These are phyloP conservation scores for Clonostachys solani DNA, from an alignment of 2,329 filamentous ascomycete genomes.

Conservation along the genomic window DNA sequence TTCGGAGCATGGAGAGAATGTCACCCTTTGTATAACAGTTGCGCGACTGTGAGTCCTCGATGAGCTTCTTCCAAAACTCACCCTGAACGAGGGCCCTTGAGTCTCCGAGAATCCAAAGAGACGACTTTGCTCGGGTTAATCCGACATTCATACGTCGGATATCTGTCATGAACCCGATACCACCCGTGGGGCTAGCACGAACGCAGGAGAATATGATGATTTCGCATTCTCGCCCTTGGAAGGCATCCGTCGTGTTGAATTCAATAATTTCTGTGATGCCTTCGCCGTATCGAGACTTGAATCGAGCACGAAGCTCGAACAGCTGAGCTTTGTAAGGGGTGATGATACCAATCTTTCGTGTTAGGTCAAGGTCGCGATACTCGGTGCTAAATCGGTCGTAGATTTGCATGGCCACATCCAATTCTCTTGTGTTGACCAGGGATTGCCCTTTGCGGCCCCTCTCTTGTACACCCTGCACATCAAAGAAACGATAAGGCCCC, in stretches of 20 bases:
- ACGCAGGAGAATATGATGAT: constrained; percentile 99
- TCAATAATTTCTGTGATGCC: constrained; percentile 76
- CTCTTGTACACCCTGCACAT: constrained; percentile 84
- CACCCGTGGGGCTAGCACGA: constrained; percentile 83
- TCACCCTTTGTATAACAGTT: constrained; percentile 72
- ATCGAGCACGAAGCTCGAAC: constrained; percentile 71
- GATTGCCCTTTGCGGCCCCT: constrained; percentile 82
- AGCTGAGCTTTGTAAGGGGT: constrained; percentile 97
- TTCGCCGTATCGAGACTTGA: constrained; percentile 68
- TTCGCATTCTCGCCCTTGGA: constrained; percentile 94
- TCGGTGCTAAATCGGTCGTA: constrained; percentile 77
- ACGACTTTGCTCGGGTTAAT: constrained; percentile 92
- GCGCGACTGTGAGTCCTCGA: constrained; percentile 73
- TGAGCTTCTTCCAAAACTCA: constrained; percentile 84
- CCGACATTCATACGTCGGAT: constrained; percentile 99
- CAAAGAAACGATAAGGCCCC: constrained; percentile 94
- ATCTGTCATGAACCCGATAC: constrained; percentile 97
- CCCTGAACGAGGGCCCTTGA: constrained; percentile 82
- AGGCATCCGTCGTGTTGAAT: constrained; percentile 98
- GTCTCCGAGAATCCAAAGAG: constrained; percentile 93
- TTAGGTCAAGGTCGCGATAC: constrained; percentile 64
- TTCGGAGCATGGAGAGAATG: constrained; percentile 43
- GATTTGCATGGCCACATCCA: constrained; percentile 80
- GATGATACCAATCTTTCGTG: constrained; percentile 89
- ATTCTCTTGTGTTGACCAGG: constrained; percentile 81